Evolutionary conservation across 352 stramenopile species (phyloP), one percentile per base, ranked within the genome.

Genomic region (Pythium grandisporangium): DNA sequence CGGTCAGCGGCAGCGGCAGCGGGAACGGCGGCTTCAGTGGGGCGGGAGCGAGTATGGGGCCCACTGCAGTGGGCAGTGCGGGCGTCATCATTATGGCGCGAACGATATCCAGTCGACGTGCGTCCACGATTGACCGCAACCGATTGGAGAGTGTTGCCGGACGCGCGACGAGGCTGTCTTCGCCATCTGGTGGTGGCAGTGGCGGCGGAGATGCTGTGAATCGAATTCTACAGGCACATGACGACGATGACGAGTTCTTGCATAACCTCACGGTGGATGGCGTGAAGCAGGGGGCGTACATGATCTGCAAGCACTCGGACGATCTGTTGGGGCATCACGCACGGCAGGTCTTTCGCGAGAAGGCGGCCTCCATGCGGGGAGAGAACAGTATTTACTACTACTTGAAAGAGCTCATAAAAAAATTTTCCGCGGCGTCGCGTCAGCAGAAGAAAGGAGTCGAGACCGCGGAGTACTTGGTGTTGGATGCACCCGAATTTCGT

Each of bases 371-470:
- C 6, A 86, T 83, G 69, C 76, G 76, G 13, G 77, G 71, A 7
- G 66, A 82, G 46, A 91, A 91, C 55, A 74, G 71, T 41, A 78
- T 91, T 29, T 91, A 85, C 58, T 91, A 86, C 61, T 86, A 84
- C 46, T 54, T 91, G 30, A 91, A 91, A 48, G 72, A 83, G n/a
- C 53, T 88, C 19, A 82, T 91, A 62, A 70, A 66, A 43, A 76
- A 62, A 35, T 88, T 84, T 30, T 69, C 66, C 5, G 58, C 51
- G 40, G n/a, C n/a, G n/a, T n/a, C n/a, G n/a, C 21, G 42, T 17
- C 56, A 80, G 30, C 42, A 54, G 21, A 70, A 64, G 30, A 56
- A 70, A 37, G 80, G 71, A 48, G 26, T 53, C 14, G n/a, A n/a
- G n/a, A 40, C 41, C 11, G 41, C 64, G 17, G 55, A 63, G 17